Conservation (phyloP, 2,329 filamentous ascomycete species). For the Clonostachys chloroleuca region DNA sequence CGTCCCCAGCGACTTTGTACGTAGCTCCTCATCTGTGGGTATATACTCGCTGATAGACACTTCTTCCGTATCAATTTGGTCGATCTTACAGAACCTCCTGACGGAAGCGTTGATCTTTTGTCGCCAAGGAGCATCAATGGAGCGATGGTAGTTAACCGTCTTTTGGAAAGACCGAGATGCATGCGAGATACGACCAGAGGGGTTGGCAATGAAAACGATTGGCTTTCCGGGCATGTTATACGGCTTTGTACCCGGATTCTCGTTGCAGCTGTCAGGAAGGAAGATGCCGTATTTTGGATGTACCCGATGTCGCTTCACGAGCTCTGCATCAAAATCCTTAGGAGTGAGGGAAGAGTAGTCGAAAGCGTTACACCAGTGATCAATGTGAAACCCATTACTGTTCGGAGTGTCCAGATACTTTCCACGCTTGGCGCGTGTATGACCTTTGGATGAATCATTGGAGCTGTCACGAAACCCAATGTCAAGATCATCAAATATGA, state of each 20-base stretch:
- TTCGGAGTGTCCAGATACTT: conserved; percentile 50
- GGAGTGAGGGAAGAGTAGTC: conserved; percentile 43
- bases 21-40: conserved; percentile 23
- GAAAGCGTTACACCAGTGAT: conserved; percentile 47
- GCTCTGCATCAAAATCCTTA: conserved; percentile 44
- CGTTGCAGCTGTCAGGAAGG: conserved; percentile 40
- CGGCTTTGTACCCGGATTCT: conserved; percentile 29
- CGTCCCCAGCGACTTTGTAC: conserved; percentile 25
- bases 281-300: conserved; percentile 52
- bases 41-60: conserved; percentile 23
- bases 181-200: conserved; percentile 40
- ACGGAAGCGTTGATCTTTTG: conserved; percentile 25
- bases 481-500: conserved; percentile 45
- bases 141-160: conserved; percentile 24
- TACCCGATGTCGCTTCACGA: conserved; percentile 42
- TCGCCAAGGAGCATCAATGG: conserved; percentile 23
- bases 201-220: conserved; percentile 41
- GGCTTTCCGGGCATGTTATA: conserved; percentile 40
- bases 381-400: conserved; percentile 47
- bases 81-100: conserved; percentile 28
- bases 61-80: conserved; percentile 23
- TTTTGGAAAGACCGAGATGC: conserved; percentile 38
- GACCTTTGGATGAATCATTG: conserved; percentile 49
- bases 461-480: conserved; percentile 57
- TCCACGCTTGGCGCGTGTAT: conserved; percentile 46